A percentile compares a stretch with the other conserved stretches of the same genome.
These are phyloP conservation scores for Butyriboletus loyo DNA, from an alignment of 768 basidiomycete species.

Conservation along the genomic window DNA sequence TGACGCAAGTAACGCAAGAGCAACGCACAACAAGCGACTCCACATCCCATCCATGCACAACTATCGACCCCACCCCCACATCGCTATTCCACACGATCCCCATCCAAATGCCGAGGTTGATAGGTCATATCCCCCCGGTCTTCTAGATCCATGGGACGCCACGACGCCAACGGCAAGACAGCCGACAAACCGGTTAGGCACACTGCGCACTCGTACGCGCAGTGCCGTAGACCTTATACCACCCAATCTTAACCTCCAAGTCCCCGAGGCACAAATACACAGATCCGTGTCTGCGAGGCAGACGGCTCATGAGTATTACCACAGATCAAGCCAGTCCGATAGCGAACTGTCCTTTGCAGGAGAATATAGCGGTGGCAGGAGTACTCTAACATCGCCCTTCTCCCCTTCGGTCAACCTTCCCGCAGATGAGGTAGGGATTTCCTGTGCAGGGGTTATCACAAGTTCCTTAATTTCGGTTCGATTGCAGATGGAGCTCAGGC, in stretches of 20 bases:
- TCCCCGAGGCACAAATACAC: conserved; percentile 51
- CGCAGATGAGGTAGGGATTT: conserved; percentile 35
- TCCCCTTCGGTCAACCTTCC: conserved; percentile 36
- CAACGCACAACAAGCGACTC: not conserved
- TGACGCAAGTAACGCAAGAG: conserved; percentile 1
- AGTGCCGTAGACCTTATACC: conserved; percentile 34
- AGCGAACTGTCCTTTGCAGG: conserved; percentile 20
- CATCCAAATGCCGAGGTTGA: conserved; percentile 26
- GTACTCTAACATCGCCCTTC: conserved; percentile 31
- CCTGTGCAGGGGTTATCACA: conserved; percentile 23
- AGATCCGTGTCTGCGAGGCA: conserved; percentile 43
- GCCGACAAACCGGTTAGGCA: conserved; percentile 18
- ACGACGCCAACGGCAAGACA: conserved; percentile 26
- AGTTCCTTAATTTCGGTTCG: conserved; percentile 6
- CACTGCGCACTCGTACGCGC: conserved; percentile 35
- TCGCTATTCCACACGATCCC: conserved; percentile 38
- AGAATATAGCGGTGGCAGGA: conserved; percentile 14
- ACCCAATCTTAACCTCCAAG: conserved; percentile 35
- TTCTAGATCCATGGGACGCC: conserved; percentile 36
- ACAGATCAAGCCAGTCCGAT: conserved; percentile 43
- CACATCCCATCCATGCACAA: conserved; percentile 22
- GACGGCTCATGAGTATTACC: conserved; percentile 27
- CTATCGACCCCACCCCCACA: conserved; percentile 34
- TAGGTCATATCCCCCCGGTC: conserved; percentile 29
- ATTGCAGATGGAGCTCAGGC: conserved; percentile 23